phyloP scores from a whole-genome alignment of 805 yeast genomes.

The Lipomyces sp. region DNA sequence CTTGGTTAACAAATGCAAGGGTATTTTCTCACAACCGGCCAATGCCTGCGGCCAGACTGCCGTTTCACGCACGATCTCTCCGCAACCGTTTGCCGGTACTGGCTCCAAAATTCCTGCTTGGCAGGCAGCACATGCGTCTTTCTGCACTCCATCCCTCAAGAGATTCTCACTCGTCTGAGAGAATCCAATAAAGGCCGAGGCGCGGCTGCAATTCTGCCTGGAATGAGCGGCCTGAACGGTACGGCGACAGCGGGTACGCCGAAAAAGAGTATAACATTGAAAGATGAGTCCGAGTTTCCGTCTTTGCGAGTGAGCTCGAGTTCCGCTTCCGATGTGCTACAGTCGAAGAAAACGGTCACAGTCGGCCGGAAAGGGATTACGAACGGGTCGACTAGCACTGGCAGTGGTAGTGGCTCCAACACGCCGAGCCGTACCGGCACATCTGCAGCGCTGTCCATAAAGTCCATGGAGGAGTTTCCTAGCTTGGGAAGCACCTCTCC shows the following conservation, averaged over 20 bases:
- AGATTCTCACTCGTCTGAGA: conserved; percentile 32
- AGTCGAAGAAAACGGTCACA: background rate
- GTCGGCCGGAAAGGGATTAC: background rate
- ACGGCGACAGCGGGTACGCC: background rate
- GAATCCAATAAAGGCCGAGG: conserved; percentile 17
- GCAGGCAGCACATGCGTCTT: conserved; percentile 52
- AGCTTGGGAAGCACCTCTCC: conserved; percentile 5
- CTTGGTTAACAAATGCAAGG: conserved; percentile 29
- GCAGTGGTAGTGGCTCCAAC: conserved; percentile 1
- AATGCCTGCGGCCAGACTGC: conserved; percentile 53
- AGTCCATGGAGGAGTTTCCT: conserved; percentile 28
- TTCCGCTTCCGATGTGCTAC: background rate
- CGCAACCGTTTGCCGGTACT: conserved; percentile 52
- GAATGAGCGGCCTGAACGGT: background rate
- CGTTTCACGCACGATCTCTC: conserved; percentile 53
- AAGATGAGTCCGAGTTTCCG: conserved; percentile 33
- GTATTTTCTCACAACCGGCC: conserved; percentile 51
- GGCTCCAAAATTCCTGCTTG: conserved; percentile 53
- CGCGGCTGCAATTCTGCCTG: conserved; percentile 21
- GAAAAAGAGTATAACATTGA: conserved; percentile 20
- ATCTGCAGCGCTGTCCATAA: conserved; percentile 11
- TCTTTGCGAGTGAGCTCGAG: conserved; percentile 12
- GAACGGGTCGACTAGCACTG: conserved; percentile 1
- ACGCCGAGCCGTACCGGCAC: background rate
- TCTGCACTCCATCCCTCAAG: conserved; percentile 48